phyloP scores from a whole-genome alignment of 2,329 filamentous ascomycete genomes.

The Phoma herbarum region DNA sequence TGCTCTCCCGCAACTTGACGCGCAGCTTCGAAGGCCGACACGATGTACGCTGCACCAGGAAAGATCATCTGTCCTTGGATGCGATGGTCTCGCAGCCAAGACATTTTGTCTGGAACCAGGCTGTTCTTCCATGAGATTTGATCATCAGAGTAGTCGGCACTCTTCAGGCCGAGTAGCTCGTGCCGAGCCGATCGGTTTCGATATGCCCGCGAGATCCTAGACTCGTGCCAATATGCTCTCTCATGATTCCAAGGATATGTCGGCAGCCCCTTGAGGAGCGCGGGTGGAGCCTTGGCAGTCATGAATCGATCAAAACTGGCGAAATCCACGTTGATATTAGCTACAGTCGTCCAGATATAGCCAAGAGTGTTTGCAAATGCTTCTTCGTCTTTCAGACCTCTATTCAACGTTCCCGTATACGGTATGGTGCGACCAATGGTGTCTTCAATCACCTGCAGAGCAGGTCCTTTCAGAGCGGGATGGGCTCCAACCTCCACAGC shows the following conservation, averaged over 20 bases:
- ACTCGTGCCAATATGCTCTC: constrained; percentile 34
- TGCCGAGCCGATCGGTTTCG: constrained; percentile 24
- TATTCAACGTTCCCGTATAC: constrained; percentile 32
- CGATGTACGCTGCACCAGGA: constrained; percentile 56
- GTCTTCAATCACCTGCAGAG: constrained; percentile 45
- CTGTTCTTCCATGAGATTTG: constrained; percentile 26
- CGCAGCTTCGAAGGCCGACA: constrained; percentile 48
- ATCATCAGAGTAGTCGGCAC: not conserved
- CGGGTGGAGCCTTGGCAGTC: not conserved
- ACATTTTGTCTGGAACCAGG: constrained; percentile 17
- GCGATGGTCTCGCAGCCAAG: constrained; percentile 32
- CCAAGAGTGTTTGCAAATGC: constrained; percentile 27
- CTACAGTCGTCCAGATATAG: constrained; percentile 11
- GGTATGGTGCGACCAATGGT: constrained; percentile 11
- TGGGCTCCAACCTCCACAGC: constrained; percentile 59
- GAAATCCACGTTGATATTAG: not conserved
- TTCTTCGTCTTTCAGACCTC: constrained; percentile 33
- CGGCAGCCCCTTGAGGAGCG: constrained; percentile 23
- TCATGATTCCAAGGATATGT: constrained; percentile 45
- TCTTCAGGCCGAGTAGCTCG: constrained; percentile 20
- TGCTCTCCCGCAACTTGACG: not conserved
- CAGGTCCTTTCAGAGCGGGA: constrained; percentile 56
- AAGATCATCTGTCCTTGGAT: constrained; percentile 51
- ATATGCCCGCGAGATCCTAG: constrained; percentile 14
- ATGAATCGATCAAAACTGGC: not conserved